Base-by-base conservation (phyloP, 176 grass and related monocot genomes). In the Rhynchospora breviuscula region DNA sequence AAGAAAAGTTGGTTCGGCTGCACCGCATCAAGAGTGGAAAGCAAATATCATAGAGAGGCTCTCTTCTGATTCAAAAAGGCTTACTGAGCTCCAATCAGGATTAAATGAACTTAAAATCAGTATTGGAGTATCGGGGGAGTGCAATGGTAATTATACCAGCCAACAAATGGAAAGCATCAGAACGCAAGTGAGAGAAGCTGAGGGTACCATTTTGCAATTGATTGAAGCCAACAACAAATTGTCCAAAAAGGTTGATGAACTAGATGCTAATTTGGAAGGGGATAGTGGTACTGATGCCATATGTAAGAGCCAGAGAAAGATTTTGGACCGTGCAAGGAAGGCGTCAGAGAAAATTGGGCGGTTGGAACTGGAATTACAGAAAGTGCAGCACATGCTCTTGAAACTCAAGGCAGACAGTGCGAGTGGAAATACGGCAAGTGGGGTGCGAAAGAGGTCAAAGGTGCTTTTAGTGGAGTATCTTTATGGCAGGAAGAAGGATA, bases 401-500 rank as follows among this genome's bases (percentile, higher is more conserved):
- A 91, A 91, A 61, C 83, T 93, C 12, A 93, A 95, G 83, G 89
- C 93, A 70, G 93, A 93, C 70, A 80, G 85, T 7, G 85, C 81
- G 59, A 91, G 74, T 67, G 64, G 82, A 46, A 90, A 90, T 18
- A 46, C 49, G 1, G 88, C 67, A 83, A 83, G 68, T 8, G 85
- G 83, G 77, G 87, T 85, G 84, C 76, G 85, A 0, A 76, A 46
- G 72, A 89, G 85, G 21, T 91, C 93, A 0, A 91, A 90, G 84
- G 87, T 99, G 46, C 91, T 89, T 80, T 87, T 99, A 11, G 88
- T 91, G 63, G 96, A 99, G 77, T 99, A 95, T 81, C 89, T 95
- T 3, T 93, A 95, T 83, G 93, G 93, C 1, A 91, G 81, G 68
- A 86, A 82, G 11, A 92, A 79, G 19, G 89, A 91, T n/a, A 84